Base-by-base conservation (phyloP, 805 yeast genomes). In the Metschnikowia rubicola region DNA sequence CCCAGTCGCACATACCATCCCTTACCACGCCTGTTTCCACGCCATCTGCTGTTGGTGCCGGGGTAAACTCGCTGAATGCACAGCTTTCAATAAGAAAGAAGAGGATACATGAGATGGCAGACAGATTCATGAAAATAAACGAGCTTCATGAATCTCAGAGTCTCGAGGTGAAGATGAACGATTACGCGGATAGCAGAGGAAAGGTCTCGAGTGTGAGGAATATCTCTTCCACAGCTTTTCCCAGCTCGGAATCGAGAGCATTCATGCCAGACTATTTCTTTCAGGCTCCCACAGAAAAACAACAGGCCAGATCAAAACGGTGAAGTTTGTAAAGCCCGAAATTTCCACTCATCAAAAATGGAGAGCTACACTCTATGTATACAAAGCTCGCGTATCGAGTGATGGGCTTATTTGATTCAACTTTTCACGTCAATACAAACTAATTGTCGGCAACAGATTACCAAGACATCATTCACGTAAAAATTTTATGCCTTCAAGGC, bases 21-120 rank as follows among this genome's bases (percentile, higher is more conserved):
- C 26, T 45, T 3, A 59, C 54, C 29, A 61, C 48, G 10, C 54
- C 54, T 10, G 39, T 56, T 21, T 21, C 45, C 10, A 35, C 50
- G 12, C 40, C 60, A 10, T 46, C 48, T 31, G 44, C 44, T 26
- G 39, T 36, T 8, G 40, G 41, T 11, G 30, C 41, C 10, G 41
- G 26, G 8, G 44, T 42, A 33, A 26, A 47, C 8, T 11, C 62
- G 10, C 36, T 58, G 9, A 44, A 65, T 1, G 46, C 57, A 4
- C 73, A 66, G 41, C 48, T 68, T 19, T 68, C 73, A 2, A 68
- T 68, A 30, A 68, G 65, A 48, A 56, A 71, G 17, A 71, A 71
- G 52, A 51, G 75, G 32, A 63, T 66, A 11, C 64, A 67, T 41
- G 77, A 71, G 43, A 63, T 71, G 70, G 61, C 69, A n/a, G 77